Conservation (phyloP, 2,329 filamentous ascomycete genomes). For the Raffaelea arxii region DNA sequence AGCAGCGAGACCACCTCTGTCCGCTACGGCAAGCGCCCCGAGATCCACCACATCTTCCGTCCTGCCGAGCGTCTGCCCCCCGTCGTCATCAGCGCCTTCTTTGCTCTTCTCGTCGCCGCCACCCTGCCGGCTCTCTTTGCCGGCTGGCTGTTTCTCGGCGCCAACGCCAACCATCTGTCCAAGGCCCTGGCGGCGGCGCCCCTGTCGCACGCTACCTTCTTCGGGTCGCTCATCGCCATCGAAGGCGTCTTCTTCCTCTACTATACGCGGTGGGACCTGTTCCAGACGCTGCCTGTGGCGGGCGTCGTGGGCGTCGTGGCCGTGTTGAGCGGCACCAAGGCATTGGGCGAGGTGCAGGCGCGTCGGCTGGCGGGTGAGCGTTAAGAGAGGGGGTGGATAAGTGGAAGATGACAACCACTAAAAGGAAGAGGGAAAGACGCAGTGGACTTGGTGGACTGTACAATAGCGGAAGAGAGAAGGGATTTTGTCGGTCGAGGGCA, state of each 20-base stretch:
- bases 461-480: too few relatives aligned
- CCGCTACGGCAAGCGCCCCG: conserved; percentile 72
- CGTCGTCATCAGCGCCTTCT: conserved; percentile 67
- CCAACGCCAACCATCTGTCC: conserved; percentile 67
- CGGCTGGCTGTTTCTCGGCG: conserved; percentile 69
- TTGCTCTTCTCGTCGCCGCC: conserved; percentile 61
- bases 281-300: conserved; percentile 73
- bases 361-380: conserved; percentile 68
- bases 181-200: conserved; percentile 70
- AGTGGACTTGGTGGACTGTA: neutral
- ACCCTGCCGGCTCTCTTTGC: conserved; percentile 65
- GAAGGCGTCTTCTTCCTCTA: conserved; percentile 93
- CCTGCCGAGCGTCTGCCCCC: conserved; percentile 71
- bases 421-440: neutral
- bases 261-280: conserved; percentile 85
- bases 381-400: conserved; percentile 20
- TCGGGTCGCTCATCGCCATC: conserved; percentile 77
- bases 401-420: neutral
- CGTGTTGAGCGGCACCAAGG: conserved; percentile 81
- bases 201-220: conserved; percentile 73
- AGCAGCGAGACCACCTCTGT: too few relatives aligned
- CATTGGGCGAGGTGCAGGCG: conserved; percentile 85
- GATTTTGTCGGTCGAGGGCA: too few relatives aligned
- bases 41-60: conserved; percentile 89
- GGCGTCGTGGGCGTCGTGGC: conserved; percentile 58